Base-by-base conservation (phyloP, 2,329 filamentous ascomycete species). In the Chrysoporthe deuterocubensis region DNA sequence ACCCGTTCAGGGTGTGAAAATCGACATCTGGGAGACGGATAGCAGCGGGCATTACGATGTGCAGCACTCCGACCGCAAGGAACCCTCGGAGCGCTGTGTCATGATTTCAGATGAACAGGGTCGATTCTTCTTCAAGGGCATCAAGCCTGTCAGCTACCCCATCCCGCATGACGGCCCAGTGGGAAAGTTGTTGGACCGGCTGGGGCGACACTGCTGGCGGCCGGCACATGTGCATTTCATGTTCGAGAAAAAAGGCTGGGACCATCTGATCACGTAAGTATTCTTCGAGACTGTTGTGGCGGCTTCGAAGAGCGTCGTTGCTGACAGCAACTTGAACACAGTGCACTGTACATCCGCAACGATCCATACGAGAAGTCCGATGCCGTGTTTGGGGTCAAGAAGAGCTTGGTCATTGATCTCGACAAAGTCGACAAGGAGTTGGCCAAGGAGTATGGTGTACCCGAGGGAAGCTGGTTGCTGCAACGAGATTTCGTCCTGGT, bases 21-120 rank as follows among this genome's bases (percentile, higher is more conserved):
- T 95, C 70, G 92, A 96, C 77, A 90, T 96, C 71, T 96, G 92
- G 92, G 92, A 95, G 80, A 93, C 92, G 9, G 92, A 95, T 76
- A 89, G 86, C 68, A 87, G 87, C n/a, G 92, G 92, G 11, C 88
- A 90, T 74, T 96, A 96, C 76, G 92, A 96, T 75, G 92, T 95
- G 69, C 92, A 96, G 78, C 89, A 93, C 76, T 81, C 86, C 0
- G 86, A 87, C 54, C 82, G 89, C 57, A 78, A 84, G 44, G 85
- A 82, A 1, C 90, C 92, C 0, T 91, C 93, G 80, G 92, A 92
- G 60, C 83, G 92, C 54, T 92, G 90, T 67, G 84, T 95, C 67
- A 79, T 81, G 77, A 60, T 76, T 54, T 91, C 85, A 69, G 92
- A 95, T 72, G 82, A 84, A 0, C 82, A 93, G 46, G 95, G 94